Evolutionary conservation across 768 basidiomycete species (phyloP), one percentile per base, ranked within the genome.

Genomic region (Epithele typhae): DNA sequence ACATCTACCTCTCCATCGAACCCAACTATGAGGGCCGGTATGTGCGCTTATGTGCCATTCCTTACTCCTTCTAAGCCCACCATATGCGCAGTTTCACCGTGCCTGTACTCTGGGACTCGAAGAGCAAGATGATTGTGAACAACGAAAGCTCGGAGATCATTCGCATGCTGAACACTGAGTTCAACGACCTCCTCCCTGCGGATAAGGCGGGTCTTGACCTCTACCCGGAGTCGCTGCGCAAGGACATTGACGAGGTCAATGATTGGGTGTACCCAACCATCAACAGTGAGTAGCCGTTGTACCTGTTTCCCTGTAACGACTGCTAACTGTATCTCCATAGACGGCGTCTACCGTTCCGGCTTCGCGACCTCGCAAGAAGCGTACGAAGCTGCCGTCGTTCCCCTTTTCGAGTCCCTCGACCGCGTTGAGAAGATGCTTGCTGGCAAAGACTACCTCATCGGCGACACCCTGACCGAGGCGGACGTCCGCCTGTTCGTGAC

Each of bases 141-240:
- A 98, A 97, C 63, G 95, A 99, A 62, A 86, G 83, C 54, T 82
- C 87, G 2, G 95, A 98, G 68, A 93, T 98, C 61, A 92, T 98
- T 59, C 84, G 95, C 46, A 87, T 95, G 7, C 78, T 98, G 69
- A 97, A 99, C 67, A 74, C 76, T 6, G 84, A 77, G 1, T 94
- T 95, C 71, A 83, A 96, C 62, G 71, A 82, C 18, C 56, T 85
- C 17, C 48, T 96, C 6, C 75, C 87, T 3, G 63, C 72, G 1
- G 84, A 87, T 4, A 79, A 82, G 51, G 82, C 80, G 3, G 64
- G 69, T 17, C 56, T 87, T 43, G 83, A 94, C 59, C 72, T 87
- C 38, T 97, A 96, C 64, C 96, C 95, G 0, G 70, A 79, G 50
- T 68, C 76, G 5, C 72, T 87, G 21, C 77, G 81, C 41, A 57